Conservation (phyloP, 2,329 filamentous ascomycete genomes). For the Allantophomopsis lycopodina region DNA sequence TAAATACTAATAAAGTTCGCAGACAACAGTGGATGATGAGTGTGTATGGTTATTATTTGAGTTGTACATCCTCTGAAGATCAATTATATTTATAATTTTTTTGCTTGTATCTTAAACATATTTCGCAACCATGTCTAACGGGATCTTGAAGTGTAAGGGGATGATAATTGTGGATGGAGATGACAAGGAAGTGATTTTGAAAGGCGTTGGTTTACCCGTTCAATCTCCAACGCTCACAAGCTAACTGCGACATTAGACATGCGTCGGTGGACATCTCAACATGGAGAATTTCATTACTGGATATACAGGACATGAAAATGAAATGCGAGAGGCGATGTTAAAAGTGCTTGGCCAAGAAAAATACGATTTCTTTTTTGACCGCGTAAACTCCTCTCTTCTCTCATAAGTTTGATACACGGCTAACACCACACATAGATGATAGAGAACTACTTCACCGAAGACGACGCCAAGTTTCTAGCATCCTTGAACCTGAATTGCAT, state of each 20-base stretch:
- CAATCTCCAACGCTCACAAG: conserved; percentile 2
- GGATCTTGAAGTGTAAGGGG: conserved; percentile 25
- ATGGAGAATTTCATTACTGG: conserved; percentile 53
- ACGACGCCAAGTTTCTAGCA: conserved; percentile 43
- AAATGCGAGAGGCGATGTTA: conserved; percentile 38
- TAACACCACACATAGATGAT: conserved; percentile 7
- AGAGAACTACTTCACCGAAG: conserved; percentile 40
- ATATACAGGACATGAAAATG: conserved; percentile 42
- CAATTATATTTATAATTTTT: no score
- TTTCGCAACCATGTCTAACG: conserved; percentile 8
- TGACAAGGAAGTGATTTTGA: conserved; percentile 20
- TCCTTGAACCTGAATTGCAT: conserved; percentile 42
- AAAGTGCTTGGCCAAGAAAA: conserved; percentile 39
- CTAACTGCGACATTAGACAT: conserved; percentile 32
- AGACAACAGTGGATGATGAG: no score
- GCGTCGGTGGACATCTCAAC: conserved; percentile 16
- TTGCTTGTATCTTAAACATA: no score
- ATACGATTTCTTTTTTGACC: conserved; percentile 45
- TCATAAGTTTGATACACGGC: no score
- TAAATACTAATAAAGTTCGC: no score
- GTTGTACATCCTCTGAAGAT: no score
- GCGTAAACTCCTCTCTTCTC: conserved; percentile 15
- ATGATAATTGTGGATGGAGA: conserved; percentile 24
- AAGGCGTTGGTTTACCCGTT: conserved; percentile 7
- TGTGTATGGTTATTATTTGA: no score